phyloP scores from a whole-genome alignment of 2,329 filamentous ascomycete genomes.

The Blumeria hordei region DNA sequence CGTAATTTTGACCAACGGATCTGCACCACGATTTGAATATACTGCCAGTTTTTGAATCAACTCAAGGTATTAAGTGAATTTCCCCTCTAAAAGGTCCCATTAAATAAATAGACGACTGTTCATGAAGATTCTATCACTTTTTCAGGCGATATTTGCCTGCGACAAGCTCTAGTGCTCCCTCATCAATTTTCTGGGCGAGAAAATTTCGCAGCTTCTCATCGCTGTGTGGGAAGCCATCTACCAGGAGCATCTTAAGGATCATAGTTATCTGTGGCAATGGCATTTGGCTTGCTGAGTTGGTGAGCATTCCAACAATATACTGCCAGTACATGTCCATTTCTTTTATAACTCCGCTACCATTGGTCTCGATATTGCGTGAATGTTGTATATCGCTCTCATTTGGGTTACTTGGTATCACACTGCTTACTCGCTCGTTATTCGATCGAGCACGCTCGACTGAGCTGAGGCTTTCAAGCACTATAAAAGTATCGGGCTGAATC shows the following conservation, averaged over 20 bases:
- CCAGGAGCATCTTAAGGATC: constrained; percentile 86
- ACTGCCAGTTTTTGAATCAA: no score
- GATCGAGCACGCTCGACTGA: constrained; percentile 16
- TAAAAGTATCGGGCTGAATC: constrained; percentile 27
- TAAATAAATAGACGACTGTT: background rate
- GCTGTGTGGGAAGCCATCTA: constrained; percentile 71
- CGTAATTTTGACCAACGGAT: no score
- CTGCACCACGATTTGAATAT: no score
- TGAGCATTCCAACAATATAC: constrained; percentile 87
- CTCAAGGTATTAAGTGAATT: no score
- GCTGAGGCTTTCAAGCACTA: constrained; percentile 41
- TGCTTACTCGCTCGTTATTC: constrained; percentile 7
- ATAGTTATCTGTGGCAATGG: constrained; percentile 58
- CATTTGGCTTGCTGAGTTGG: constrained; percentile 65
- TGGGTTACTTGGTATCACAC: constrained; percentile 1
- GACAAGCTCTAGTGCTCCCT: constrained; percentile 36
- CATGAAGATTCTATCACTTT: background rate
- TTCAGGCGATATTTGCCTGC: background rate
- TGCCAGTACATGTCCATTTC: constrained; percentile 58
- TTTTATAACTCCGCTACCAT: constrained; percentile 37
- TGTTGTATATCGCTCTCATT: constrained; percentile 10
- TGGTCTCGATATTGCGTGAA: constrained; percentile 12
- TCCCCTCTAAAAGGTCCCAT: no score
- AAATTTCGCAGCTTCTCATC: constrained; percentile 73
- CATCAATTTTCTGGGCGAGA: constrained; percentile 51